Percentiles rank a stretch among this genome's conserved stretches.
These are phyloP conservation scores for Euphrasia confusa DNA, from an alignment of 257 asterid species.

Conservation along the genomic window DNA sequence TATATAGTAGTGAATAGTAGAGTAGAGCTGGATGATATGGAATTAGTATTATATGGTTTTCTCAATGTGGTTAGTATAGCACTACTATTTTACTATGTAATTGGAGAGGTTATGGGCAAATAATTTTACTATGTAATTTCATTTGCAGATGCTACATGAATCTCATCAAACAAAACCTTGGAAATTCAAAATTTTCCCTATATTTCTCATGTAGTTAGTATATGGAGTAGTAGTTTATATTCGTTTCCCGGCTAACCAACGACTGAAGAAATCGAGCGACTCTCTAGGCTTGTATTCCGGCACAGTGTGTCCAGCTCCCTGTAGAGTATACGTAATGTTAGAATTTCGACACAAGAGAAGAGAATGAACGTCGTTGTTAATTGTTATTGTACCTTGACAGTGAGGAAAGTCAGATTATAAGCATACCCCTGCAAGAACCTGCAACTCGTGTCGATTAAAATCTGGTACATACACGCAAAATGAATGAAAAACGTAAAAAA, in stretches of 20 bases:
- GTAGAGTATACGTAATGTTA: not conserved
- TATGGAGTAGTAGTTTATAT: conserved; percentile 23
- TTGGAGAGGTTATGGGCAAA: not conserved
- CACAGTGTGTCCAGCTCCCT: conserved; percentile 67
- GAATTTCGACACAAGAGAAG: not conserved
- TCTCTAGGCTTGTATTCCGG: conserved; percentile 63
- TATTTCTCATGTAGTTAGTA: not conserved
- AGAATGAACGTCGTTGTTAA: too few species aligned
- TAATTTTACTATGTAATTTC: not conserved
- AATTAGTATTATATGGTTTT: conserved; percentile 7
- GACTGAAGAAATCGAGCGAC: conserved; percentile 40
- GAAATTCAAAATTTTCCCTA: not conserved
- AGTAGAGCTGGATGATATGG: conserved; percentile 26
- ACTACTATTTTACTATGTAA: too few species aligned
- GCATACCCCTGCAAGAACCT: conserved; percentile 45
- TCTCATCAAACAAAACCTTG: not conserved
- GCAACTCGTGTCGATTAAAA: conserved; percentile 16
- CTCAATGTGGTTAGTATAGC: not conserved
- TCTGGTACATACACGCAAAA: not conserved
- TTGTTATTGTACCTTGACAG: conserved; percentile 43
- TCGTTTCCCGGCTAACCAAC: conserved; percentile 36
- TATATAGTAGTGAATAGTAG: conserved; percentile 18
- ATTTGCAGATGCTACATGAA: not conserved
- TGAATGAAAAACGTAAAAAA: not conserved
- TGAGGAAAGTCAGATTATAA: conserved; percentile 44